These are phyloP conservation scores for Aschersonia sp. DNA, from an alignment of 2,329 filamentous ascomycete genomes.

Conservation along the genomic window DNA sequence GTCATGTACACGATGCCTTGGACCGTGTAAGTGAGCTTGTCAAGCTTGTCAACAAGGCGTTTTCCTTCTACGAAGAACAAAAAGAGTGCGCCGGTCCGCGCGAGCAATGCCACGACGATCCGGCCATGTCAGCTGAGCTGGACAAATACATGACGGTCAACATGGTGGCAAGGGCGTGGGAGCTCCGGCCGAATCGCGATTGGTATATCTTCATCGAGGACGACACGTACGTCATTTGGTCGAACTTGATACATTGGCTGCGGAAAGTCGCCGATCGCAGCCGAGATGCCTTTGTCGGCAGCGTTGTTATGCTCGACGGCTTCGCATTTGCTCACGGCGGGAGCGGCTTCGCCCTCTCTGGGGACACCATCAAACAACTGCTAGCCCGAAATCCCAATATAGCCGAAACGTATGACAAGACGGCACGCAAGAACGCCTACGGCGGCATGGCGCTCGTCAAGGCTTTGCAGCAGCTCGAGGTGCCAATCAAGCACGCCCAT, in stretches of 20 bases:
- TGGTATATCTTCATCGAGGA: constrained; percentile 49
- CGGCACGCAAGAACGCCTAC: constrained; percentile 29
- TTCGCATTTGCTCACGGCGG: constrained; percentile 41
- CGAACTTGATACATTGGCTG: constrained; percentile 36
- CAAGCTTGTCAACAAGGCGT: constrained; percentile 25
- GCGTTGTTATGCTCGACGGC: constrained; percentile 28
- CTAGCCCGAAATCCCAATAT: constrained; percentile 27
- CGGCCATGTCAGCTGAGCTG: constrained; percentile 31
- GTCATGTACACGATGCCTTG: constrained; percentile 26
- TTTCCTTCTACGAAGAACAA: constrained; percentile 29
- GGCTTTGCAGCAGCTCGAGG: constrained; percentile 28
- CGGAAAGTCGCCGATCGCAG: constrained; percentile 24
- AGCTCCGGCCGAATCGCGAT: constrained; percentile 33
- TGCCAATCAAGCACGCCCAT: constrained; percentile 26
- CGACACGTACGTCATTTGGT: constrained; percentile 43
- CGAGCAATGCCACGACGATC: constrained; percentile 23
- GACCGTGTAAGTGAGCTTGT: constrained; percentile 22
- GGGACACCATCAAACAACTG: constrained; percentile 33
- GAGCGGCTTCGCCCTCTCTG: constrained; percentile 40
- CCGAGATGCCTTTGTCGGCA: constrained; percentile 35
- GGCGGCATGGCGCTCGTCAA: constrained; percentile 37
- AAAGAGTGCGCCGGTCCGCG: constrained; percentile 30
- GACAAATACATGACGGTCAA: constrained; percentile 50
- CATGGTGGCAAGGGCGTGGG: constrained; percentile 41
- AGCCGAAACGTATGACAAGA: constrained; percentile 29